These are phyloP conservation scores for Graphium sp. DNA, from an alignment of 2,329 filamentous ascomycete species.

Conservation along the genomic window DNA sequence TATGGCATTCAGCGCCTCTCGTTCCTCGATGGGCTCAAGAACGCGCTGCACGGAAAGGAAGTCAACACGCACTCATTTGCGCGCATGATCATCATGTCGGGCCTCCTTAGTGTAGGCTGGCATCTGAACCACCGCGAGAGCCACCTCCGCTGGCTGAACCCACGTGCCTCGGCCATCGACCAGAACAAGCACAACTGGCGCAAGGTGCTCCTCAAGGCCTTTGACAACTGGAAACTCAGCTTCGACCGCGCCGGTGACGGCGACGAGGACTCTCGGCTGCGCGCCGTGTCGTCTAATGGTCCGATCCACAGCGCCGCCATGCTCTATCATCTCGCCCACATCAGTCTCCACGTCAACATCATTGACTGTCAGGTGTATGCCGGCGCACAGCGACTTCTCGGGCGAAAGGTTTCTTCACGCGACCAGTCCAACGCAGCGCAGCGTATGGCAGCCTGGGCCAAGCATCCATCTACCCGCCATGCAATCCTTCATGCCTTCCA, in stretches of 20 bases:
- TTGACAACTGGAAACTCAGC: slow-evolving; percentile 75
- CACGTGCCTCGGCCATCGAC: slow-evolving; percentile 42
- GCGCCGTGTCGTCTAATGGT: slow-evolving; percentile 27
- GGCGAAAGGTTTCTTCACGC: slow-evolving; percentile 58
- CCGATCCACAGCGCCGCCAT: slow-evolving; percentile 68
- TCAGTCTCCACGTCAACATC: slow-evolving; percentile 78
- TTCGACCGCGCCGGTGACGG: slow-evolving; percentile 48
- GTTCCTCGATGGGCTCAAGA: slow-evolving; percentile 73
- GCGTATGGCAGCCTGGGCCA: slow-evolving; percentile 69
- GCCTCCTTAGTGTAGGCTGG: slow-evolving; percentile 80
- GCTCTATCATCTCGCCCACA: slow-evolving; percentile 73
- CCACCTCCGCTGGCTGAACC: slow-evolving; percentile 64
- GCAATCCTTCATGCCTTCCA: slow-evolving; percentile 73
- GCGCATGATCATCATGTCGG: slow-evolving; percentile 79
- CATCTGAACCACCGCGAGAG: slow-evolving; percentile 78
- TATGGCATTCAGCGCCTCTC: slow-evolving; percentile 65
- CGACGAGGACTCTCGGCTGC: slow-evolving; percentile 24
- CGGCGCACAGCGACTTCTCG: slow-evolving; percentile 59
- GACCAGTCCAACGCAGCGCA: slow-evolving; percentile 59
- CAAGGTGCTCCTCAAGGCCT: slow-evolving; percentile 57
- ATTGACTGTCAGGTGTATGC: slow-evolving; percentile 84
- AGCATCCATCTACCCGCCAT: slow-evolving; percentile 56
- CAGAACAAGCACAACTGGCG: slow-evolving; percentile 64
- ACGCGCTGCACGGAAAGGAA: slow-evolving; percentile 62
- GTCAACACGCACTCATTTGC: slow-evolving; percentile 81